A percentile compares a stretch with the other conserved stretches of the same genome.
Evolutionary conservation across 1,139 yeast species (phyloP).

Genomic region (Blastobotrys proliferans): DNA sequence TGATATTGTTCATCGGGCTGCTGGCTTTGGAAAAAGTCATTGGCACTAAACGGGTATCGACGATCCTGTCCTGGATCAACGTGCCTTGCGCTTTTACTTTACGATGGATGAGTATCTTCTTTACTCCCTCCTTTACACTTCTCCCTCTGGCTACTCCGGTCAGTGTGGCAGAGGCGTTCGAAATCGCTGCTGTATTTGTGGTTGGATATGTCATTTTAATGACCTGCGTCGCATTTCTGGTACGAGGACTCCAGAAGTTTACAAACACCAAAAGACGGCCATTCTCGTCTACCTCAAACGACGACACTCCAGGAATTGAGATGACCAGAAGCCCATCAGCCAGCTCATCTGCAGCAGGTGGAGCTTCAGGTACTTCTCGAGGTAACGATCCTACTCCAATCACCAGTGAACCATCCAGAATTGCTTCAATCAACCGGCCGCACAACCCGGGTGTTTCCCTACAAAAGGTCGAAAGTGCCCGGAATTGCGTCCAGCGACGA

Average conservation of each 20-base stretch:
- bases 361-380: background rate
- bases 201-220: slow-evolving; percentile 57
- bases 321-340: background rate
- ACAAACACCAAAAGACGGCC: slow-evolving; percentile 34
- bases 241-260: slow-evolving; percentile 40
- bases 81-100: slow-evolving; percentile 67
- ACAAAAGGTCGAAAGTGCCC: slow-evolving; percentile 1
- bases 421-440: slow-evolving; percentile 8
- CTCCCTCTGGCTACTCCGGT: slow-evolving; percentile 64
- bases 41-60: slow-evolving; percentile 41
- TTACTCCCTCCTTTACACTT: slow-evolving; percentile 71
- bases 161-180: slow-evolving; percentile 62
- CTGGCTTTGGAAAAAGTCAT: slow-evolving; percentile 36
- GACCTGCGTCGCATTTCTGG: slow-evolving; percentile 46
- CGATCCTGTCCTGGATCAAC: slow-evolving; percentile 46
- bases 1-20: slow-evolving; percentile 51
- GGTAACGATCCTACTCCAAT: background rate
- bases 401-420: slow-evolving; percentile 2
- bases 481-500: slow-evolving; percentile 8
- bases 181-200: slow-evolving; percentile 69
- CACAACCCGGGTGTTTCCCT: slow-evolving; percentile 8
- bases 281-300: slow-evolving; percentile 5
- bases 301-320: background rate
- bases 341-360: background rate
- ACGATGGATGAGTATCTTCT: slow-evolving; percentile 74